These are phyloP conservation scores for Paratrypanosoma confusum DNA, from an alignment of 208 protist species.

Conservation along the genomic window DNA sequence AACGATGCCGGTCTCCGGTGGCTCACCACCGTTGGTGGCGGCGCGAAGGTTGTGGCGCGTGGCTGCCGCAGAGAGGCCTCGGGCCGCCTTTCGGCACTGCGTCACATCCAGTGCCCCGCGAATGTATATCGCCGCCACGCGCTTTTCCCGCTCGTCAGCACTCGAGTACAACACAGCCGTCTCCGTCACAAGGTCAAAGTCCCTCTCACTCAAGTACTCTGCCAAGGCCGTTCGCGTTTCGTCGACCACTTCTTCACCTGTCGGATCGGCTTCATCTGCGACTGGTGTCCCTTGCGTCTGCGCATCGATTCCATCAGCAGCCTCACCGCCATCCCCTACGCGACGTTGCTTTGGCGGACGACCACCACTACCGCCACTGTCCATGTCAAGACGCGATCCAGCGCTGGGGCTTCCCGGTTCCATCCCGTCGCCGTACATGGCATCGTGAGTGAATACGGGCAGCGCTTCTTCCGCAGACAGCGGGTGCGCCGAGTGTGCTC, in stretches of 20 bases:
- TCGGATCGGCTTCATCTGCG: conserved; percentile 21
- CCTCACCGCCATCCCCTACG: conserved; percentile 12
- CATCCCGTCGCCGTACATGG: no score
- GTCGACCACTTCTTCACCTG: conserved; percentile 61
- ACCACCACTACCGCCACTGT: conserved; percentile 1
- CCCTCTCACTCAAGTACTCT: conserved; percentile 48
- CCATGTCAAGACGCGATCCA: no score
- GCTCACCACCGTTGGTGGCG: conserved; percentile 62
- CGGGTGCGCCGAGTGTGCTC: no score
- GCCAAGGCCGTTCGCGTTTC: conserved; percentile 10
- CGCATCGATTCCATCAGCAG: neutral
- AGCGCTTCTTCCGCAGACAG: no score
- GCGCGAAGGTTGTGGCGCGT: conserved; percentile 68
- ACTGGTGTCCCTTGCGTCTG: no score
- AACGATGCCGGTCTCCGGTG: conserved; percentile 79
- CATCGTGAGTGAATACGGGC: no score
- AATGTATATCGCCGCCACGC: conserved; percentile 61
- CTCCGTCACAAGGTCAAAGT: conserved; percentile 55
- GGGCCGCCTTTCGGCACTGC: conserved; percentile 33
- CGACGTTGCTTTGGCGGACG: conserved; percentile 7
- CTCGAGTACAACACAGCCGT: conserved; percentile 35
- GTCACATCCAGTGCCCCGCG: conserved; percentile 28
- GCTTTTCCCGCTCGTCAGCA: conserved; percentile 21
- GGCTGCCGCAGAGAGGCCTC: conserved; percentile 46
- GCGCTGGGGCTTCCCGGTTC: no score